Conservation (phyloP, 257 asterid species). For the Solanum sejunctum region DNA sequence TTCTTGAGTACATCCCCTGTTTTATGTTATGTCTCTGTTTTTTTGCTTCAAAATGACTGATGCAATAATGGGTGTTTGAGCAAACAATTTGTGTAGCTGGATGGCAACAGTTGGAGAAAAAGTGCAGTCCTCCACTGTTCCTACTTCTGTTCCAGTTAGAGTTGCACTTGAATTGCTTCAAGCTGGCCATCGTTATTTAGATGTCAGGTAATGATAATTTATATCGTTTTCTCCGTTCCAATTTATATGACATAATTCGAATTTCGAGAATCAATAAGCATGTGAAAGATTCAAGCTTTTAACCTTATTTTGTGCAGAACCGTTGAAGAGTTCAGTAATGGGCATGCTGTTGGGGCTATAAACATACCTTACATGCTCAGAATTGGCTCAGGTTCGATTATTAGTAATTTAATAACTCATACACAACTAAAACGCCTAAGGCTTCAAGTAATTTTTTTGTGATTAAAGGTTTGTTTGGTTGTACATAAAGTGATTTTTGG, state of each 20-base stretch:
- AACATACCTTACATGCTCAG: slow-evolving; percentile 63
- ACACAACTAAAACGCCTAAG: background rate
- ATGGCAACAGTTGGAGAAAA: slow-evolving; percentile 23
- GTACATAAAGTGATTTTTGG: background rate
- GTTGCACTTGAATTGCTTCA: slow-evolving; percentile 67
- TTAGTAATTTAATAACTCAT: background rate
- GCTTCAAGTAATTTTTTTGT: too few relatives aligned
- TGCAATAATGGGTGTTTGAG: background rate
- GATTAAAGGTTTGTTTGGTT: background rate
- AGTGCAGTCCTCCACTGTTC: slow-evolving; percentile 23
- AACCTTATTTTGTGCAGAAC: slow-evolving; percentile 31
- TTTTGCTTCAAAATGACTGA: background rate
- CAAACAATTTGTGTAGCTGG: slow-evolving; percentile 14
- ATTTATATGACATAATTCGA: background rate
- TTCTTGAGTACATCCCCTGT: background rate
- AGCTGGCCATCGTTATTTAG: slow-evolving; percentile 69
- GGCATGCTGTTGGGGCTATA: slow-evolving; percentile 58
- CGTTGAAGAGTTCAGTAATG: slow-evolving; percentile 46
- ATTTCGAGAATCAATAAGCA: background rate
- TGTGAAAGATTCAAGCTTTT: background rate
- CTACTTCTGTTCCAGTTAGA: slow-evolving; percentile 70
- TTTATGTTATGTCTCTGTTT: background rate
- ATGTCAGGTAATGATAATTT: slow-evolving; percentile 40
- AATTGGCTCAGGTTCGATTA: slow-evolving; percentile 38
- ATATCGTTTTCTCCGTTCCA: background rate